Conservation (phyloP, 768 basidiomycete genomes). For the Butyriboletus loyo region DNA sequence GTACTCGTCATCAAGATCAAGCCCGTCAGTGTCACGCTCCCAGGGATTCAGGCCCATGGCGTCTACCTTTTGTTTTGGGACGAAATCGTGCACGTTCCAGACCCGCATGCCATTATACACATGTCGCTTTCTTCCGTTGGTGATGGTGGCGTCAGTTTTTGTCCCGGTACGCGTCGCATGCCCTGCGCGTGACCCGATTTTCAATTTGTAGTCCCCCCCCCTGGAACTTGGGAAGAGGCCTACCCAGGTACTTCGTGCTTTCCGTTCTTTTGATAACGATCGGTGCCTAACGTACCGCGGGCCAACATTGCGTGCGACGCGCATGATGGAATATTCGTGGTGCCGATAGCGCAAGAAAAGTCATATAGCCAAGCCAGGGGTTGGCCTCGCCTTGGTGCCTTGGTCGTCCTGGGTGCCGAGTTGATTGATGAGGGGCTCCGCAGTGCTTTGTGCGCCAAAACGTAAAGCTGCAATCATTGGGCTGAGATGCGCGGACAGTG, state of each 20-base stretch:
- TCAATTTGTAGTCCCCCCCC: not conserved
- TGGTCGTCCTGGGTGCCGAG: not conserved
- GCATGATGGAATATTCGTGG: not conserved
- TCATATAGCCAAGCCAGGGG: not conserved
- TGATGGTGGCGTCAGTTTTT: not conserved
- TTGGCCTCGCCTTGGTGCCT: not conserved
- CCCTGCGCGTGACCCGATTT: not conserved
- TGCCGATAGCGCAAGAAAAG: not conserved
- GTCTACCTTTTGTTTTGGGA: not conserved
- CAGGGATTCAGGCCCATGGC: not conserved
- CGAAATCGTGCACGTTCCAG: not conserved
- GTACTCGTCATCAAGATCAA: not conserved
- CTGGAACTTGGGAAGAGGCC: not conserved
- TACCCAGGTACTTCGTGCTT: not conserved
- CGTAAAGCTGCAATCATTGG: too few relatives aligned
- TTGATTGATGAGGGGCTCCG: not conserved
- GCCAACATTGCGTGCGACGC: not conserved
- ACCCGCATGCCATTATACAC: not conserved
- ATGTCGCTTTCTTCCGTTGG: not conserved
- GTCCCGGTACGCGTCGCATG: not conserved
- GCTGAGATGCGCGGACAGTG: not conserved
- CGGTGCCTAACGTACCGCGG: constrained; percentile 5
- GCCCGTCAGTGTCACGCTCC: not conserved
- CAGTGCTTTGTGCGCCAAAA: not conserved
- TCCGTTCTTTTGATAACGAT: not conserved